Base-by-base conservation (phyloP, 441 rosid genomes). In the Breynia disticha region DNA sequence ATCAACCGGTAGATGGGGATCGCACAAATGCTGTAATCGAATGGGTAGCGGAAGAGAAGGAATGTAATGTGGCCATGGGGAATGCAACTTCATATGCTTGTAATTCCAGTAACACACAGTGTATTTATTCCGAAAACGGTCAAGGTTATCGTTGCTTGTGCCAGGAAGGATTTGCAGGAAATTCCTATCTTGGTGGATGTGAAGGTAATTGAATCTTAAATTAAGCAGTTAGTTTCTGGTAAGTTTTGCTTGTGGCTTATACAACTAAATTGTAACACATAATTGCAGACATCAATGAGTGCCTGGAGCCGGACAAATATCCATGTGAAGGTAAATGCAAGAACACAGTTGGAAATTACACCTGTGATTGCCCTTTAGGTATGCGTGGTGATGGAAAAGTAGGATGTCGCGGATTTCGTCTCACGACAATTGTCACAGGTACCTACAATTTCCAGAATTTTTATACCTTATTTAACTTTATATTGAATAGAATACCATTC, bases 321-420 rank as follows among this genome's bases (percentile, higher is more conserved):
- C 19, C 41, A 11, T 67, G 71, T 18, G 15, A 53, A 17, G 67
- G 67, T 16, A 24, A 11, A 7, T 67, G 67, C 60, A 61, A 56
- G 59, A 57, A 67, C 46, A 47, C 52, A 12, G 0, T 11, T 13
- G 67, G 71, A 12, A 28, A 28, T 16, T 67, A 67, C 48, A 61
- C 60, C 1, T 67, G 71, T 50, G 24, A 53, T 5, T 67, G 72
- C 42, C 60, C 67, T 2, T 5, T 57, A 11, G 55, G 67, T 32
- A 67, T 48, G 72, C 63, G 2, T 0, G 67, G 72, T 15, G 60
- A 67, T 53, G 72, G 67, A 0, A 67, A 57, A 57, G 32, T 15
- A 17, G 43, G 59, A 12, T 67, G 72, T 54, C 46, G 39, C 7
- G 63, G 63, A 57, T 48, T 62, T 46, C 37, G 38, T 8, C 18